Conservation (phyloP, 768 basidiomycete genomes). For the Lentinula lateritia region DNA sequence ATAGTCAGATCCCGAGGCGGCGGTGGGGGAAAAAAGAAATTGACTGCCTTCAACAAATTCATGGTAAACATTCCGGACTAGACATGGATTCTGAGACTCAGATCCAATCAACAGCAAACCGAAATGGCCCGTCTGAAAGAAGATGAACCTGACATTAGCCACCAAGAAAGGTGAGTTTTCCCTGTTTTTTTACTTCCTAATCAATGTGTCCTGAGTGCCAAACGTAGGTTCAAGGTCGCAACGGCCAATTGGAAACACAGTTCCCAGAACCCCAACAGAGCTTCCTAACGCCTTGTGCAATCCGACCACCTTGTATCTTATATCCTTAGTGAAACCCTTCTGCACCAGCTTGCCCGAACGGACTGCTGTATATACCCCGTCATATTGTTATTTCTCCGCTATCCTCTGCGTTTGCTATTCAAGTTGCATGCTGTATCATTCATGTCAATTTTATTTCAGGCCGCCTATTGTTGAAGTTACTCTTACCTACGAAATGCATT, state of each 20-base stretch:
- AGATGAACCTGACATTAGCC: constrained; percentile 62
- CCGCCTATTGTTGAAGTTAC: background rate
- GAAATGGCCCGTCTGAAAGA: constrained; percentile 80
- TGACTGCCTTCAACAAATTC: constrained; percentile 76
- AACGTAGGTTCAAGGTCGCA: constrained; percentile 60
- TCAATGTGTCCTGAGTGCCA: background rate
- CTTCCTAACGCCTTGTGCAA: constrained; percentile 16
- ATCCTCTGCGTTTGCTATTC: background rate
- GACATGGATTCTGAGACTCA: background rate
- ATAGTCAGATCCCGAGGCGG: constrained; percentile 39
- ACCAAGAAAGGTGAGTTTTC: constrained; percentile 61
- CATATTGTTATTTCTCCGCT: constrained; percentile 3
- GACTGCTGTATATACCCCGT: background rate
- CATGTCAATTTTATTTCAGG: constrained; percentile 3
- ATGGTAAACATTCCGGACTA: constrained; percentile 30
- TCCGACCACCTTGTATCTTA: background rate
- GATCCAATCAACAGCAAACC: constrained; percentile 44
- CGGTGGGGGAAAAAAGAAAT: constrained; percentile 47
- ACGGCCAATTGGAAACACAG: constrained; percentile 76
- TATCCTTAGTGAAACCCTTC: background rate
- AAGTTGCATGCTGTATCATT: constrained; percentile 2
- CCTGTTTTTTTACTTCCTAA: background rate
- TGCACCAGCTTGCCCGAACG: background rate
- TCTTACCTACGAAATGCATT: background rate
- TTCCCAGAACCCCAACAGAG: constrained; percentile 57